Base-by-base conservation (phyloP, 768 basidiomycete genomes). In the Collybiopsis luxurians region DNA sequence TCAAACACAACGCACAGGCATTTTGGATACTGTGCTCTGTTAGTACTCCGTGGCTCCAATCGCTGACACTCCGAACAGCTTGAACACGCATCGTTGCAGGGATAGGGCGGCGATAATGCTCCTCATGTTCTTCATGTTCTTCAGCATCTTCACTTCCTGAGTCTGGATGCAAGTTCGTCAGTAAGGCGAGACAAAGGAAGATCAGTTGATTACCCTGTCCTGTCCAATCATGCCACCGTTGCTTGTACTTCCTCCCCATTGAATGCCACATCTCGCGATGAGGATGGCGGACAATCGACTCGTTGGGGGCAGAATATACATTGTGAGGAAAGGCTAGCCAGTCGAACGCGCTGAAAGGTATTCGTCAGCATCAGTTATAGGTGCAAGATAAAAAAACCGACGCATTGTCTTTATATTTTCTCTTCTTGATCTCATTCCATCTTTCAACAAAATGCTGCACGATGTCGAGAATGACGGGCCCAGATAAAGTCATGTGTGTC, bases 1-100 rank as follows among this genome's bases (percentile, higher is more conserved):
- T 38, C 4, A 21, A 47, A 21, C 17, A 19, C 9, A 4, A 82
- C 89, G 68, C 65, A 92, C 91, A 94, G 46, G 96, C 95, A 63
- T 93, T 89, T 72, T 97, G 95, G 58, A 98, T 93, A 69, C 91
- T 94, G 57, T 85, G 82, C 70, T 98, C 96, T 3, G 83, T 88
- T 61, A 95, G 76, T 34, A 95, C 90, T 2, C 95, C 96, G 63
- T 94, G 92, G 64, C 87, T 90, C 96, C 96, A 99, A 71, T 98
- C 96, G 1, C 80, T 85, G 21, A 95, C 90, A 59, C 89, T 92
- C 53, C 96, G 82, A 42, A 92, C 80, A 15, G 82, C 92, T 75
- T 98, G 93, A 17, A 93, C 87, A 31, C 75, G 75, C 65, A 87
- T 88, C 7, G 76, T 78, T 1, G 81, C 81, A 28, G 79, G 74